Evolutionary conservation across 768 basidiomycete species (phyloP), one percentile per base, ranked within the genome.

Genomic region (Postia placenta): DNA sequence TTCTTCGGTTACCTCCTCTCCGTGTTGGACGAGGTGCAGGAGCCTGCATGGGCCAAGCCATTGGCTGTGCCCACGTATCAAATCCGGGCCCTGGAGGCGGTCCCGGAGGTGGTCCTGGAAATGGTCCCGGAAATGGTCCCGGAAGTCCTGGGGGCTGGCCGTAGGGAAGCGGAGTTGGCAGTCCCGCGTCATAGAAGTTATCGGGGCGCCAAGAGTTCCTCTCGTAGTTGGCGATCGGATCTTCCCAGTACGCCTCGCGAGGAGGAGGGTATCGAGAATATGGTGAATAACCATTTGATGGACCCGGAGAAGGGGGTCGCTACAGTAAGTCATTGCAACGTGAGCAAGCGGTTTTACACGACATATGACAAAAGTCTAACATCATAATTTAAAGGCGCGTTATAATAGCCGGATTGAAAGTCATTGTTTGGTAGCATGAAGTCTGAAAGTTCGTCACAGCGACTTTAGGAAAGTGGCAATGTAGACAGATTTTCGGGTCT

Each of bases 161-260:
- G 57, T 77, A 74, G 33, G 72, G 68, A 52, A 80, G 74, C 43
- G 79, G 80, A 52, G 76, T 79, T 28, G 78, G 75, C 39, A 75
- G 73, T 56, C 74, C 72, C 50, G 66, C 69, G 56, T 72, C 69
- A 56, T 65, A 60, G 2, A 54, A 50, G 26, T 50, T 62, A 40
- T 59, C 66, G 4, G 67, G 64, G 28, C 68, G 58, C 64, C 71
- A 71, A 20, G 59, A 56, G 11, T 59, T 44, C 42, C 52, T 75
- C 43, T 19, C 38, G 38, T 15, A n/a, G 7, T 9, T 15, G 6
- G 6, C 19, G 12, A 7, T 40, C 19, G 11, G 9, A 40, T 9
- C 12, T n/a, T 40, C 15, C 38, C 38, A 9, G 15, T 7, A 40
- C 38, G 6, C 15, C 6, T 40, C 15, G 20, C 20, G 38, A 19